phyloP scores from a whole-genome alignment of 1,284 basidiomycete genomes.

The Phlebopus sp. region DNA sequence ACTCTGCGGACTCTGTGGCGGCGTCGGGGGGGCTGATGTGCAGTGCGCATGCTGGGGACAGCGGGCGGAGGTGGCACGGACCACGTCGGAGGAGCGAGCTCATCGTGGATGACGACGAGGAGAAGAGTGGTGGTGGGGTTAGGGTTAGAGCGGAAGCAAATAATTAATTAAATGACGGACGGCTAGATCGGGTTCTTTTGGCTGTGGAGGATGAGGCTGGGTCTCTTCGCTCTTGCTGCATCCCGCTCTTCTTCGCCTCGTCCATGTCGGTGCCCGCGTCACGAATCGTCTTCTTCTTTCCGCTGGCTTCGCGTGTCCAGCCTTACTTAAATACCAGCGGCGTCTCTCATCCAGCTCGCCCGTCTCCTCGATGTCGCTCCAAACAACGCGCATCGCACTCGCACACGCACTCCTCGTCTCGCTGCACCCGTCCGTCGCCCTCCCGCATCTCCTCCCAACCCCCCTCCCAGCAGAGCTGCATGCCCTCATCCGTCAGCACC shows the following conservation, averaged over 20 bases:
- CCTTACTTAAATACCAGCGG: conserved; percentile 23
- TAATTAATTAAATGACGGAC: no score
- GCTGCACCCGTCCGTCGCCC: conserved; percentile 37
- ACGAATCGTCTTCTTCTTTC: conserved; percentile 21
- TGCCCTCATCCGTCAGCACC: conserved; percentile 34
- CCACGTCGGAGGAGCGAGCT: conserved; percentile 15
- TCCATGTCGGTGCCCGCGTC: not conserved
- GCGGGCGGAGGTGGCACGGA: conserved; percentile 9
- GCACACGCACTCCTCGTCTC: conserved; percentile 50
- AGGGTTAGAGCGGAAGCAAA: not conserved
- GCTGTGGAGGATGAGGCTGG: no score
- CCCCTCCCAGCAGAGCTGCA: conserved; percentile 49
- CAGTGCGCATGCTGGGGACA: conserved; percentile 35
- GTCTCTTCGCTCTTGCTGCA: no score
- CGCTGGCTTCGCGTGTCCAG: conserved; percentile 18
- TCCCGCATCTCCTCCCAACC: conserved; percentile 19
- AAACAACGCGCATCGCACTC: conserved; percentile 37
- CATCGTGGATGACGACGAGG: conserved; percentile 9
- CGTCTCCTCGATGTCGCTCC: conserved; percentile 21
- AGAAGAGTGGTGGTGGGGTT: not conserved
- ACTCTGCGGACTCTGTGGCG: conserved; percentile 63
- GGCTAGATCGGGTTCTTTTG: no score
- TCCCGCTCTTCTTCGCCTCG: not conserved
- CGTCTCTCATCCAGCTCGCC: conserved; percentile 3
- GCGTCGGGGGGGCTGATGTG: conserved; percentile 63